Evolutionary conservation across 768 basidiomycete species (phyloP).

Genomic region (Lentinula aciculospora): DNA sequence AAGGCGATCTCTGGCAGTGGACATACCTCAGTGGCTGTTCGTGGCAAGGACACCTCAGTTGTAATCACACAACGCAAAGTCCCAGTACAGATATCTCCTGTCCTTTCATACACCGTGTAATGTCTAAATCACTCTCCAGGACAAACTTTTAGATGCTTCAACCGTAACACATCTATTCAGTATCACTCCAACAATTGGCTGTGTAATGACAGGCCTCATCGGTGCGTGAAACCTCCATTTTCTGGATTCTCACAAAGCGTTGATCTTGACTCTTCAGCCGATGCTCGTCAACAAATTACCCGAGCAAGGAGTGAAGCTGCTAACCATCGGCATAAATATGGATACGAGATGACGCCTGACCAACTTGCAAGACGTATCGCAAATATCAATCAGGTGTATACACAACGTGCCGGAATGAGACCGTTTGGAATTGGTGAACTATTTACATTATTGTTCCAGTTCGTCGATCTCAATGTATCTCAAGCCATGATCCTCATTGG

Average conservation of each 20-base stretch:
- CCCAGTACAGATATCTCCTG: constrained; percentile 55
- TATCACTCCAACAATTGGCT: constrained; percentile 94
- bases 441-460: neutral
- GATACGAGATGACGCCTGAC: constrained; percentile 97
- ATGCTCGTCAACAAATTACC: constrained; percentile 84
- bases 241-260: neutral
- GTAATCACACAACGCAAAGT: constrained; percentile 99
- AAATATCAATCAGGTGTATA: constrained; percentile 98
- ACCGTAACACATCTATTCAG: constrained; percentile 95
- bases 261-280: constrained; percentile 46
- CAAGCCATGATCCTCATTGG: constrained; percentile 96
- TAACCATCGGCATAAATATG: constrained; percentile 92
- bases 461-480: neutral
- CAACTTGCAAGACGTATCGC: constrained; percentile 92
- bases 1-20: constrained; percentile 98
- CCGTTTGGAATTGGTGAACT: constrained; percentile 88
- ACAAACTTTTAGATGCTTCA: constrained; percentile 92
- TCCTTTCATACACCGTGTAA: neutral
- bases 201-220: constrained; percentile 96
- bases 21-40: constrained; percentile 87
- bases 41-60: constrained; percentile 92
- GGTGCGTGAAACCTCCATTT: constrained; percentile 42
- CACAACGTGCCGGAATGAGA: constrained; percentile 94
- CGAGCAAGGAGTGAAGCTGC: constrained; percentile 88
- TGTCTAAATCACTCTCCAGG: constrained; percentile 31